Conservation (phyloP, 2,329 filamentous ascomycete genomes). For the Fonsecaea erecta region DNA sequence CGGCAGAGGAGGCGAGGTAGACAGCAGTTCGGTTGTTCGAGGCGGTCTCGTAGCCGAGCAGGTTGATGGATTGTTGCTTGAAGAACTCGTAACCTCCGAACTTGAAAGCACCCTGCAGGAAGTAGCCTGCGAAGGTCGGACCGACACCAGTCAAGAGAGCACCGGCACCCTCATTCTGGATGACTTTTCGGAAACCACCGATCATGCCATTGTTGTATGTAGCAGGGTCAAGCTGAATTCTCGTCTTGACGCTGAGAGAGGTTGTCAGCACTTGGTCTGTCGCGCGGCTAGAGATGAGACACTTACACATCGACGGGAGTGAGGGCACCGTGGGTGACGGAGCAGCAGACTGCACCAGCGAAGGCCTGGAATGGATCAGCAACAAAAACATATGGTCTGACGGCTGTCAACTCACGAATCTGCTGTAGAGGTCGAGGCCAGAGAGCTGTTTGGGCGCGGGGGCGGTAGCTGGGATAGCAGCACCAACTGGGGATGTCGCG, state of each 20-base stretch:
- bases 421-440: slow-evolving; percentile 78
- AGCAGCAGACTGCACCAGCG: slow-evolving; percentile 96
- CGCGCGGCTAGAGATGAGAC: slow-evolving; percentile 44
- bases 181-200: slow-evolving; percentile 84
- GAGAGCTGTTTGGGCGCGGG: slow-evolving; percentile 59
- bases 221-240: slow-evolving; percentile 87
- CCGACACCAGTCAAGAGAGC: slow-evolving; percentile 85
- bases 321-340: slow-evolving; percentile 93
- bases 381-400: neutral
- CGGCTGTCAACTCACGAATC: slow-evolving; percentile 34
- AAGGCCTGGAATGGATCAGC: slow-evolving; percentile 62
- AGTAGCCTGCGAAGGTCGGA: slow-evolving; percentile 86
- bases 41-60: slow-evolving; percentile 76
- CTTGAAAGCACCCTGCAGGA: slow-evolving; percentile 92
- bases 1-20: slow-evolving; percentile 71
- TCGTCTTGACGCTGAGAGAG: slow-evolving; percentile 80
- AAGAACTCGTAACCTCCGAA: slow-evolving; percentile 96
- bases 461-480: slow-evolving; percentile 54
- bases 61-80: slow-evolving; percentile 87
- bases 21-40: slow-evolving; percentile 78
- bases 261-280: slow-evolving; percentile 40
- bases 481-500: slow-evolving; percentile 58
- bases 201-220: slow-evolving; percentile 89
- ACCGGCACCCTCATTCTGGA: slow-evolving; percentile 80
- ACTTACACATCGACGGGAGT: slow-evolving; percentile 99